phyloP scores from a whole-genome alignment of 1,284 basidiomycete species.

The Thelephora terrestris region DNA sequence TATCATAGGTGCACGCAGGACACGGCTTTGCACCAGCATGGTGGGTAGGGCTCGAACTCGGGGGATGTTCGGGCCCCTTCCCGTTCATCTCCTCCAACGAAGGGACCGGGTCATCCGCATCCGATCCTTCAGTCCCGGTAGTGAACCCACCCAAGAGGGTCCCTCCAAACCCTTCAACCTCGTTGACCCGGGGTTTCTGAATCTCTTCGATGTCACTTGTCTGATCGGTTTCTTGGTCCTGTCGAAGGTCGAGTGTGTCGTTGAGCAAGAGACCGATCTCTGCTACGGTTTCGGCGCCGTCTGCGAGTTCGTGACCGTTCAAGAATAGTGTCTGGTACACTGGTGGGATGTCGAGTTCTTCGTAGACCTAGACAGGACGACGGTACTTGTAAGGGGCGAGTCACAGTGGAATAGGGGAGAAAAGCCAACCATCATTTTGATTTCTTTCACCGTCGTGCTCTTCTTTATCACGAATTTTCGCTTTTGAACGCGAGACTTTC shows the following conservation, averaged over 20 bases:
- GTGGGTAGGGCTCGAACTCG: neutral
- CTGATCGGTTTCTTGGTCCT: slow-evolving; percentile 40
- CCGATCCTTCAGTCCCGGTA: slow-evolving; percentile 4
- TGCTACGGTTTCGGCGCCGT: slow-evolving; percentile 49
- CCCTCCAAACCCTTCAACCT: slow-evolving; percentile 65
- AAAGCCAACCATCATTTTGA: slow-evolving; percentile 55
- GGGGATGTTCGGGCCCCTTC: slow-evolving; percentile 5
- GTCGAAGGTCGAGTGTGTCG: slow-evolving; percentile 55
- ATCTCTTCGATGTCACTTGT: slow-evolving; percentile 19
- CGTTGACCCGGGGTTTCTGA: slow-evolving; percentile 35
- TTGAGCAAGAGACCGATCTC: slow-evolving; percentile 53
- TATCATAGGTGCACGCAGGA: slow-evolving; percentile 22
- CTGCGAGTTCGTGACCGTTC: slow-evolving; percentile 49
- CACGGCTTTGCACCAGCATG: slow-evolving; percentile 13
- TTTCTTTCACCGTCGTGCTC: slow-evolving; percentile 60
- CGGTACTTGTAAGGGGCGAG: neutral
- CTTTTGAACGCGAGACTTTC: slow-evolving; percentile 37
- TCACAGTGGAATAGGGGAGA: neutral
- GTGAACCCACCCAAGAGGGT: slow-evolving; percentile 48
- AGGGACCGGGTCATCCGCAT: slow-evolving; percentile 2
- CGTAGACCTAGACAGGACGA: slow-evolving; percentile 35
- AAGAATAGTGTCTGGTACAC: slow-evolving; percentile 66
- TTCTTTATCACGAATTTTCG: slow-evolving; percentile 48
- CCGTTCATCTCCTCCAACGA: slow-evolving; percentile 9
- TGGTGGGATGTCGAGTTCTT: slow-evolving; percentile 52